Conservation (phyloP, 768 basidiomycete genomes). For the Mycena floridula region DNA sequence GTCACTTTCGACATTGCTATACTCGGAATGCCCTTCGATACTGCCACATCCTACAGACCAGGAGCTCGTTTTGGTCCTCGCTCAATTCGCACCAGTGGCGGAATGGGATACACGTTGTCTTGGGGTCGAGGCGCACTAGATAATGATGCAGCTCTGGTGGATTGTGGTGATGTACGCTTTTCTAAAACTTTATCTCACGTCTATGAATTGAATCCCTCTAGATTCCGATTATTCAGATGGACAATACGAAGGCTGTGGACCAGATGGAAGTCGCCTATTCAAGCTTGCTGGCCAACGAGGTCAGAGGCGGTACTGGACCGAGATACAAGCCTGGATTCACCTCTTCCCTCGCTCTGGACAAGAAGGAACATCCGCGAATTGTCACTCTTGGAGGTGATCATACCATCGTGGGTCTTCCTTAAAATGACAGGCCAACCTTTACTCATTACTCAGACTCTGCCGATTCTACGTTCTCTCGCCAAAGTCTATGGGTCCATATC, state of each 20-base stretch:
- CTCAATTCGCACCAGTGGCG: constrained; percentile 51
- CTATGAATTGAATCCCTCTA: constrained; percentile 11
- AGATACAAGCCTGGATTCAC: constrained; percentile 10
- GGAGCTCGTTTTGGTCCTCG: constrained; percentile 62
- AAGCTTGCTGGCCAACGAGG: constrained; percentile 46
- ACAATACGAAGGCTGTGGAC: constrained; percentile 57
- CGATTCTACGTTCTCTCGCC: constrained; percentile 56
- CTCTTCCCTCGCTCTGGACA: constrained; percentile 36
- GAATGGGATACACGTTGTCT: constrained; percentile 35
- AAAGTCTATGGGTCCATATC: constrained; percentile 58
- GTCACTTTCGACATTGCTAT: constrained; percentile 48
- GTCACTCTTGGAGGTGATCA: constrained; percentile 65
- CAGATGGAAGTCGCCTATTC: constrained; percentile 66
- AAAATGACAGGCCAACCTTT: neutral
- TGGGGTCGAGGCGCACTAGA: constrained; percentile 45
- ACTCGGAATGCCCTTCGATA: constrained; percentile 55
- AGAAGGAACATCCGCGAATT: constrained; percentile 51
- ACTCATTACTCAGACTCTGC: constrained; percentile 35
- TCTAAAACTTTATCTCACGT: neutral
- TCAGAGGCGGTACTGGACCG: constrained; percentile 13
- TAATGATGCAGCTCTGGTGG: constrained; percentile 36
- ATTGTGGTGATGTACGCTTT: constrained; percentile 52
- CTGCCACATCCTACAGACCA: constrained; percentile 33
- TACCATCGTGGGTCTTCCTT: constrained; percentile 38
- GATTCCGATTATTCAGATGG: constrained; percentile 55